Conservation (phyloP, 306 rosid genomes). For the Comarum palustre region DNA sequence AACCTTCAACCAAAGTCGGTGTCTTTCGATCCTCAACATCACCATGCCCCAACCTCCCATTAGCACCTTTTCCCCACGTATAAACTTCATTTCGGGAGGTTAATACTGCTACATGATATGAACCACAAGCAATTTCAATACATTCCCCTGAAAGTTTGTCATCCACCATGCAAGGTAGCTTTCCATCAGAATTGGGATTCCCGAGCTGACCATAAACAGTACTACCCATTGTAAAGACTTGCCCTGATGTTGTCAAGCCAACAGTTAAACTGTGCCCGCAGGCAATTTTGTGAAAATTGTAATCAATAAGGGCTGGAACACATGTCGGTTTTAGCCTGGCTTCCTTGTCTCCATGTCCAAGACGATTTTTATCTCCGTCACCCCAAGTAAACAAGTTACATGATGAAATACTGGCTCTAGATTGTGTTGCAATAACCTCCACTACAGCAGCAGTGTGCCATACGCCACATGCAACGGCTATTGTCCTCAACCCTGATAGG, state of each 20-base stretch:
- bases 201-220: slow-evolving; percentile 99
- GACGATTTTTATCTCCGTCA: slow-evolving; percentile 96
- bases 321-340: slow-evolving; percentile 86
- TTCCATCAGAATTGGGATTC: slow-evolving; percentile 82
- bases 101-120: slow-evolving; percentile 87
- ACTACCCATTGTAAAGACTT: slow-evolving; percentile 89
- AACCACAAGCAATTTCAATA: slow-evolving; percentile 86
- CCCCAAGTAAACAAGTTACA: slow-evolving; percentile 97
- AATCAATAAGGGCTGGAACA: slow-evolving; percentile 80
- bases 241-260: slow-evolving; percentile 83
- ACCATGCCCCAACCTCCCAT: slow-evolving; percentile 98
- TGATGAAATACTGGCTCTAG: slow-evolving; percentile 68
- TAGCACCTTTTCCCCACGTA: slow-evolving; percentile 99
- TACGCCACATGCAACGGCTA: slow-evolving; percentile 95
- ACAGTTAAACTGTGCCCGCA: slow-evolving; percentile 93
- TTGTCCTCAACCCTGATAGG: slow-evolving; percentile 75
- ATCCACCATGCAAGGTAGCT: slow-evolving; percentile 78
- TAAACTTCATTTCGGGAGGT: slow-evolving; percentile 92
- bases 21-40: slow-evolving; percentile 88
- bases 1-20: slow-evolving; percentile 83
- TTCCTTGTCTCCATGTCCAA: slow-evolving; percentile 96
- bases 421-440: slow-evolving; percentile 87
- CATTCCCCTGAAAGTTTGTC: slow-evolving; percentile 68
- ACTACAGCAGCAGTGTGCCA: slow-evolving; percentile 99
- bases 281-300: slow-evolving; percentile 83